Evolutionary conservation across 1,284 basidiomycete genomes (phyloP).

Genomic region (Pseudozyma thailandica): DNA sequence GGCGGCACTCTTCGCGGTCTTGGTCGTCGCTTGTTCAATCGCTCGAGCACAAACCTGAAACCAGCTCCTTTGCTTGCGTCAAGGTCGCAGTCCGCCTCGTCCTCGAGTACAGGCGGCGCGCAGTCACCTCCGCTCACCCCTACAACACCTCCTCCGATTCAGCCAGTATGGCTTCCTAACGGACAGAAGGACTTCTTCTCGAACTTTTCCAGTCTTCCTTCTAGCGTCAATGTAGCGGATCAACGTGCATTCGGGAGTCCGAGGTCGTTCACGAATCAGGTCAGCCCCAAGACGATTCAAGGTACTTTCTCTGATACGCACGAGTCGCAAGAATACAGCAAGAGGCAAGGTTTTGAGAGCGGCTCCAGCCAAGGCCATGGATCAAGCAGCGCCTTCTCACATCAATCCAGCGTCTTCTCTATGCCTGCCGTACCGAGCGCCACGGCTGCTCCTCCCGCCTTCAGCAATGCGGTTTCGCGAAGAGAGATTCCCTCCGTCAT

Average conservation of each 20-base stretch:
- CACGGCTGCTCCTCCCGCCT: neutral
- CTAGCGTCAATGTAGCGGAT: constrained; percentile 1
- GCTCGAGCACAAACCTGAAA: constrained; percentile 30
- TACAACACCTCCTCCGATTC: constrained; percentile 35
- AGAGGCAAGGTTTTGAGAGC: constrained; percentile 2
- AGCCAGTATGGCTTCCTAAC: constrained; percentile 41
- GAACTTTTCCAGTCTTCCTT: constrained; percentile 22
- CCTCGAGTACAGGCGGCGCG: constrained; percentile 15
- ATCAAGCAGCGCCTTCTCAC: constrained; percentile 10
- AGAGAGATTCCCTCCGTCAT: constrained; percentile 32
- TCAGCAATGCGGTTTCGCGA: constrained; percentile 8
- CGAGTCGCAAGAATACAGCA: neutral
- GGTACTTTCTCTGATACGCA: constrained; percentile 4
- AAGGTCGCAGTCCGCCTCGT: constrained; percentile 39
- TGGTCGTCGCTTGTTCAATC: constrained; percentile 40
- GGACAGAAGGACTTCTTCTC: constrained; percentile 46
- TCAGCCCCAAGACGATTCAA: constrained; percentile 29
- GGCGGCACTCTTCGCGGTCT: constrained; percentile 29
- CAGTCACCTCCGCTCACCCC: constrained; percentile 46
- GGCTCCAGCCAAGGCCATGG: constrained; percentile 8
- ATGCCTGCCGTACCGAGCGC: constrained; percentile 9
- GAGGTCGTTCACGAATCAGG: neutral
- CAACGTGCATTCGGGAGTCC: neutral
- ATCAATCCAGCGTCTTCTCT: neutral
- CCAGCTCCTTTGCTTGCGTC: constrained; percentile 18